Evolutionary conservation across 306 rosid species (phyloP).

Genomic region (Quercus dentata): DNA sequence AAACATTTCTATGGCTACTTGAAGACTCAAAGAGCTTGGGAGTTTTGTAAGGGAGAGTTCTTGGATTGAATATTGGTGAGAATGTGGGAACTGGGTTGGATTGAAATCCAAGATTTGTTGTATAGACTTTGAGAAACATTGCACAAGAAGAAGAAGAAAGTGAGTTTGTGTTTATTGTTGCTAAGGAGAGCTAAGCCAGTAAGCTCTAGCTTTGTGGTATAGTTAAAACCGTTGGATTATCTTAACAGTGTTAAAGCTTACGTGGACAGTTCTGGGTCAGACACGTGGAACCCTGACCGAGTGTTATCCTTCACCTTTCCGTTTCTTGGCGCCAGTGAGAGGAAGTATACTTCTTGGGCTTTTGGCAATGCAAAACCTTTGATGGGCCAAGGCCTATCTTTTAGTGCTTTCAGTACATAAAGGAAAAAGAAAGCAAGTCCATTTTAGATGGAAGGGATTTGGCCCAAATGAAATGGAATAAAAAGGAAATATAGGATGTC

Average conservation of each 20-base stretch:
- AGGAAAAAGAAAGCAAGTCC: not conserved
- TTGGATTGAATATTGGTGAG: not conserved
- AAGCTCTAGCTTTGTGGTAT: not conserved
- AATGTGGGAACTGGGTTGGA: slow-evolving; percentile 6
- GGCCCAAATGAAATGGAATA: too few relatives aligned
- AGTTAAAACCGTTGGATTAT: slow-evolving; percentile 2
- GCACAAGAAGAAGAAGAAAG: not conserved
- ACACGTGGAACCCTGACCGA: not conserved
- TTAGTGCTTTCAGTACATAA: not conserved
- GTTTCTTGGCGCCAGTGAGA: not conserved
- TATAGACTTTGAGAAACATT: slow-evolving; percentile 31
- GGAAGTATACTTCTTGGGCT: not conserved
- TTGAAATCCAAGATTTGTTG: not conserved
- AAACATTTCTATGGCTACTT: slow-evolving; percentile 5
- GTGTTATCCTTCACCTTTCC: not conserved
- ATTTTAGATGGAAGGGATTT: not conserved
- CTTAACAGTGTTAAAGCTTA: not conserved
- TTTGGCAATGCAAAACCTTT: too few relatives aligned
- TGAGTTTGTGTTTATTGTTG: not conserved
- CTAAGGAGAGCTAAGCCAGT: too few relatives aligned
- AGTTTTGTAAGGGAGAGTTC: slow-evolving; percentile 14
- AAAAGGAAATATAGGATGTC: too few relatives aligned
- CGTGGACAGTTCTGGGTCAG: slow-evolving; percentile 16
- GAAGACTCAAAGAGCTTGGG: slow-evolving; percentile 15
- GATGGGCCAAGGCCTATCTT: not conserved